Percentiles rank a stretch among this genome's conserved stretches.
phyloP scores from a whole-genome alignment of 805 yeast genomes.

The Yarrowia alimentaria region DNA sequence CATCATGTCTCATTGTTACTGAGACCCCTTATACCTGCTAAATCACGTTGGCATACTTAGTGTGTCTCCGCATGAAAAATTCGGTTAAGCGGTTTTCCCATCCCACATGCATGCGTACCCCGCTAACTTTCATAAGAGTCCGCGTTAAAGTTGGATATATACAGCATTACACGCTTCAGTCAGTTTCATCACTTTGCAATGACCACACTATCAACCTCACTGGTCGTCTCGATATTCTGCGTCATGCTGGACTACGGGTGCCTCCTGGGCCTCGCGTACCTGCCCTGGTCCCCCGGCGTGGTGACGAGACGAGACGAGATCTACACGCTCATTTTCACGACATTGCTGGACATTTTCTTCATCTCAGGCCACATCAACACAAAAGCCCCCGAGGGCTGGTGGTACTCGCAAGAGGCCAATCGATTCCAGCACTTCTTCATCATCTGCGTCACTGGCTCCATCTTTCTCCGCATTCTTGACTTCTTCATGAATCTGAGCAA shows the following conservation, averaged over 20 bases:
- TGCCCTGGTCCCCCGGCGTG: slow-evolving; percentile 17
- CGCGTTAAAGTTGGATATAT: slow-evolving; percentile 3
- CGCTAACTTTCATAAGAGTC: slow-evolving; percentile 14
- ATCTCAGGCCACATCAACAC: slow-evolving; percentile 21
- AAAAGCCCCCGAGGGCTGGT: slow-evolving; percentile 24
- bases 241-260: slow-evolving; percentile 13
- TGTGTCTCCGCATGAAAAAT: slow-evolving; percentile 4
- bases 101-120: slow-evolving; percentile 10
- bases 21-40: not conserved
- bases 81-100: not conserved
- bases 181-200: too few relatives aligned
- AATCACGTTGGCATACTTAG: not conserved
- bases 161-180: slow-evolving; percentile 6
- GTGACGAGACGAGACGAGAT: slow-evolving; percentile 25
- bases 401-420: slow-evolving; percentile 15
- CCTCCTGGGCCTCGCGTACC: slow-evolving; percentile 22
- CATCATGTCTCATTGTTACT: too few relatives aligned
- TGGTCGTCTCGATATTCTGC: slow-evolving; percentile 17
- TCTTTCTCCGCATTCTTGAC: slow-evolving; percentile 9
- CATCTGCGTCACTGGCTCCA: slow-evolving; percentile 18
- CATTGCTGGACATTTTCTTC: slow-evolving; percentile 18
- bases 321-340: slow-evolving; percentile 16
- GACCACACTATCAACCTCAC: not conserved
- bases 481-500: slow-evolving; percentile 21
- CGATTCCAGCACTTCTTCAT: slow-evolving; percentile 17